Percentiles rank a stretch among this genome's conserved stretches.
Conservation (phyloP, 2,329 filamentous ascomycete species). For the Pyrenophora graminea region DNA sequence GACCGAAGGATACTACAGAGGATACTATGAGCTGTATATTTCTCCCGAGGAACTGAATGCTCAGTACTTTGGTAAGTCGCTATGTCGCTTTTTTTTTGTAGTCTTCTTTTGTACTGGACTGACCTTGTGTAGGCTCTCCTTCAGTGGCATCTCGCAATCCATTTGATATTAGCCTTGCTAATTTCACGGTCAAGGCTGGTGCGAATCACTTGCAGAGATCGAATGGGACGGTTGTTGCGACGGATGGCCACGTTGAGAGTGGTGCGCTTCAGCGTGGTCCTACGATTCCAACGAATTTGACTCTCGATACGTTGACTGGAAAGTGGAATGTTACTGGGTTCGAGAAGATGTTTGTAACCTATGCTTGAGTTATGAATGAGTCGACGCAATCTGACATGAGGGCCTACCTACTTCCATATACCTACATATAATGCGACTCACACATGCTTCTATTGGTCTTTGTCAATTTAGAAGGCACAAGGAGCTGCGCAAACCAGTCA, state of each 20-base stretch:
- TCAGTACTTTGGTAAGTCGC: slow-evolving; percentile 61
- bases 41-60: slow-evolving; percentile 60
- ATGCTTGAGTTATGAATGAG: slow-evolving; percentile 8
- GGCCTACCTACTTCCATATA: no score
- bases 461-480: no score
- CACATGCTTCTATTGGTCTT: no score
- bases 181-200: slow-evolving; percentile 67
- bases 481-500: not conserved
- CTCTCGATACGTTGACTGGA: slow-evolving; percentile 34
- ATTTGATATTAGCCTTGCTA: slow-evolving; percentile 67
- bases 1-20: slow-evolving; percentile 72
- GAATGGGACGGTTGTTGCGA: slow-evolving; percentile 39
- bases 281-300: slow-evolving; percentile 39
- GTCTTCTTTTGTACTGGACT: not conserved
- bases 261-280: slow-evolving; percentile 55
- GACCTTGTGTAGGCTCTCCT: slow-evolving; percentile 46
- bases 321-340: slow-evolving; percentile 37
- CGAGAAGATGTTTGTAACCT: slow-evolving; percentile 34
- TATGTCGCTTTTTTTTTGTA: not conserved
- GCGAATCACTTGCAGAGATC: slow-evolving; percentile 60
- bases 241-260: slow-evolving; percentile 54
- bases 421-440: no score
- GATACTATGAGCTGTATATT: slow-evolving; percentile 69
- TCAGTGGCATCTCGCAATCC: slow-evolving; percentile 63
- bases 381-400: no score